These are phyloP conservation scores for Penicillium concentricum DNA, from an alignment of 2,329 filamentous ascomycete genomes.

Conservation along the genomic window DNA sequence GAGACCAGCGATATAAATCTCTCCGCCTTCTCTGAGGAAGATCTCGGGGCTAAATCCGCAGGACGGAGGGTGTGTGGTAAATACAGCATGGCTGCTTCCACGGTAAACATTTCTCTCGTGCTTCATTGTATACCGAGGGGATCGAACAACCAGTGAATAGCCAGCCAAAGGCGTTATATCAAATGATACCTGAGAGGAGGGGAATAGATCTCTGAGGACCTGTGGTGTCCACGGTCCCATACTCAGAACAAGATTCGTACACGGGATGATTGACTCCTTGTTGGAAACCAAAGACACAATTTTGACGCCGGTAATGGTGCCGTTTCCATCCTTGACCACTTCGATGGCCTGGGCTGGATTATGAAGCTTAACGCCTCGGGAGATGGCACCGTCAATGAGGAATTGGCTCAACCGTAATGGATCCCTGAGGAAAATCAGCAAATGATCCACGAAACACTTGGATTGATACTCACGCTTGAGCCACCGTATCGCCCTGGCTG, in stretches of 20 bases:
- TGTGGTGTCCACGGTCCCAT: constrained; percentile 69
- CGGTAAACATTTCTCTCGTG: constrained; percentile 38
- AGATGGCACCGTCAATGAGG: constrained; percentile 58
- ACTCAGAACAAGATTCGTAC: constrained; percentile 64
- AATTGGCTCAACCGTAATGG: constrained; percentile 66
- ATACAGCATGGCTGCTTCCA: constrained; percentile 64
- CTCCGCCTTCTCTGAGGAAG: constrained; percentile 64
- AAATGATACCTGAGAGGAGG: constrained; percentile 51
- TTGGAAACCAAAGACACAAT: constrained; percentile 45
- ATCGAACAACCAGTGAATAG: constrained; percentile 67
- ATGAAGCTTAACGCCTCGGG: constrained; percentile 64
- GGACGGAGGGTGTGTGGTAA: constrained; percentile 55
- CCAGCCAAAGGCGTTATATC: constrained; percentile 65
- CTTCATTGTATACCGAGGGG: constrained; percentile 48
- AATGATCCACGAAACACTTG: background rate
- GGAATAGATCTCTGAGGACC: constrained; percentile 67
- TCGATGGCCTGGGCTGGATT: constrained; percentile 60
- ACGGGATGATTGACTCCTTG: constrained; percentile 49
- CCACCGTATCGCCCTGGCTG: constrained; percentile 59
- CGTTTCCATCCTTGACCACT: constrained; percentile 51
- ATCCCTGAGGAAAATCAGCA: constrained; percentile 50
- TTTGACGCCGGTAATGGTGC: constrained; percentile 53
- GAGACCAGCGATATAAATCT: constrained; percentile 72
- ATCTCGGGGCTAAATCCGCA: constrained; percentile 67
- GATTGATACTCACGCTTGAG: constrained; percentile 57